A percentile compares a stretch with the other conserved stretches of the same genome.
These are phyloP conservation scores for Aureobasidium sp. DNA, from an alignment of 2,329 filamentous ascomycete species.

Conservation along the genomic window DNA sequence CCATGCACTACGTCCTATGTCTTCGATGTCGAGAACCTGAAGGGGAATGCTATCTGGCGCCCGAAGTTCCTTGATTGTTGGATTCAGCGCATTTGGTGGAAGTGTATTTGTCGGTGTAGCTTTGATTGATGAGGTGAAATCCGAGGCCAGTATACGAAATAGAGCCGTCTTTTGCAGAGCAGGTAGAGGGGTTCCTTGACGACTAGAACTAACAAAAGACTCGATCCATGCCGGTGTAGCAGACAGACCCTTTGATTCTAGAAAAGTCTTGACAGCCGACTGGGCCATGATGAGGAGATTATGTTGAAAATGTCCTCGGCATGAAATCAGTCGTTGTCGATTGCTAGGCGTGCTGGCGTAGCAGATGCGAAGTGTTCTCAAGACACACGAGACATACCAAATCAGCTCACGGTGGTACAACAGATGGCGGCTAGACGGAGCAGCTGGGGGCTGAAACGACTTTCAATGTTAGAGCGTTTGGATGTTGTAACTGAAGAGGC, in stretches of 20 bases:
- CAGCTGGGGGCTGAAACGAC: background rate
- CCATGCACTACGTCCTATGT: constrained; percentile 72
- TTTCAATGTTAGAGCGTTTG: background rate
- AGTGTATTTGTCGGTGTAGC: constrained; percentile 39
- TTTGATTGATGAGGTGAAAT: constrained; percentile 57
- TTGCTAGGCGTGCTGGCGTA: background rate
- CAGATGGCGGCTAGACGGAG: background rate
- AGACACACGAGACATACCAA: background rate
- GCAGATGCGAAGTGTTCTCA: background rate
- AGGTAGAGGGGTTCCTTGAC: constrained; percentile 52
- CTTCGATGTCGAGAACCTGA: constrained; percentile 80
- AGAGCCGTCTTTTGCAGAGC: constrained; percentile 71
- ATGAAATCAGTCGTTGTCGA: background rate
- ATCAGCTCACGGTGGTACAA: background rate
- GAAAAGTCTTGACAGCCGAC: constrained; percentile 31
- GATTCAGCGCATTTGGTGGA: constrained; percentile 49
- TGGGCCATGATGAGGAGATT: constrained; percentile 4
- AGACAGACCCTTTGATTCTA: constrained; percentile 44
- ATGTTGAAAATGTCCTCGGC: background rate
- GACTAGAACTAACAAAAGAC: constrained; percentile 49
- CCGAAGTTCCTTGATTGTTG: constrained; percentile 44
- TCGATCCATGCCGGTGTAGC: constrained; percentile 56
- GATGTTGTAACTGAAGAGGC: background rate
- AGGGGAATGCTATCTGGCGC: constrained; percentile 59
- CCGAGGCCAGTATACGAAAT: constrained; percentile 68